Percentiles rank a stretch among this genome's conserved stretches.
These are phyloP conservation scores for Aegilops speltoides DNA, from an alignment of 176 grass and related monocot genomes.

Conservation along the genomic window DNA sequence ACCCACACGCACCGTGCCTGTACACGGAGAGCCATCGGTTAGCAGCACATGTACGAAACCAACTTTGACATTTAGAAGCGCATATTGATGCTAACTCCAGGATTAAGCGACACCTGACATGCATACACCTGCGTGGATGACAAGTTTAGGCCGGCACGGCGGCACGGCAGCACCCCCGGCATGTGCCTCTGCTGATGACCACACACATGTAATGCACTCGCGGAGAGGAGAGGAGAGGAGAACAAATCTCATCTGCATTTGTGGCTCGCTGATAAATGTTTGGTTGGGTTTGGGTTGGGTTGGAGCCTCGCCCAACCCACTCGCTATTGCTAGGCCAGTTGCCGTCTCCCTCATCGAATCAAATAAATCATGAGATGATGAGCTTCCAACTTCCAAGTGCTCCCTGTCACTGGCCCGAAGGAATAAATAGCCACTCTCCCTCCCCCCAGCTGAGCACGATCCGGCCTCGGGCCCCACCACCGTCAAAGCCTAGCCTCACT, in stretches of 20 bases:
- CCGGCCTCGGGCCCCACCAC: conserved; percentile 1
- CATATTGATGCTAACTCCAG: not conserved
- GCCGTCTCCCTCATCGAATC: not conserved
- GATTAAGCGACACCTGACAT: not conserved
- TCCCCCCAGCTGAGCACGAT: conserved; percentile 31
- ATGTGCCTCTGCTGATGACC: not conserved
- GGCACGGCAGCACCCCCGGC: no score
- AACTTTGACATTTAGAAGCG: not conserved
- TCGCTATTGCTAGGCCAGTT: not conserved
- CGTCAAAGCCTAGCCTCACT: conserved; percentile 34
- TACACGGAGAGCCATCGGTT: no score
- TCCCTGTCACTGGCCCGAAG: not conserved
- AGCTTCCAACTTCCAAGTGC: no score
- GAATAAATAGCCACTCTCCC: not conserved
- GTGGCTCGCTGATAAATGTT: not conserved
- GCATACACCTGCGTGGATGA: not conserved
- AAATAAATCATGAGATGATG: not conserved
- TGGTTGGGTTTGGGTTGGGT: not conserved
- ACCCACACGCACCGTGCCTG: no score
- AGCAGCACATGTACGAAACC: no score
- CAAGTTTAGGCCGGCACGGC: not conserved
- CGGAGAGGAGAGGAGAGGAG: no score
- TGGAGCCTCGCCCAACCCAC: not conserved
- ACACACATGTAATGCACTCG: no score
- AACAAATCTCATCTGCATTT: not conserved